These are phyloP conservation scores for Phytophthora ramorum DNA, from an alignment of 352 stramenopile genomes.

Conservation along the genomic window DNA sequence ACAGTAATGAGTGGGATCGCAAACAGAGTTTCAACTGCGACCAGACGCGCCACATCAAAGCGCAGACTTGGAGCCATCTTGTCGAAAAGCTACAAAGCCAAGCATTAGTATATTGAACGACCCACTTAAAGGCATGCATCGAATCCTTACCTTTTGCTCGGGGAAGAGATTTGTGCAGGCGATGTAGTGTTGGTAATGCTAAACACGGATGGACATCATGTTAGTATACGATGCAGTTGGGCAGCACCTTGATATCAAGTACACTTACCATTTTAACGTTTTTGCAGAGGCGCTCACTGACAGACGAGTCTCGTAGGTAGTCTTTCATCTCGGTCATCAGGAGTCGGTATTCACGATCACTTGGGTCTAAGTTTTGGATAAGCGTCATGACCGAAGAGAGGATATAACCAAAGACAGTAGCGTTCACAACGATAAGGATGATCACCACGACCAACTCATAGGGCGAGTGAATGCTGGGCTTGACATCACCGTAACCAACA, in stretches of 20 bases:
- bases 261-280: slow-evolving; percentile 69
- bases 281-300: slow-evolving; percentile 58
- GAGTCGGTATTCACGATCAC: slow-evolving; percentile 75
- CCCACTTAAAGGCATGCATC: neutral
- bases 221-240: neutral
- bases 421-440: slow-evolving; percentile 82
- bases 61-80: slow-evolving; percentile 81
- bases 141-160: slow-evolving; percentile 68
- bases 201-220: slow-evolving; percentile 5
- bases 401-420: slow-evolving; percentile 86
- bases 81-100: slow-evolving; percentile 68
- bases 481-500: slow-evolving; percentile 87
- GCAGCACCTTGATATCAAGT: neutral
- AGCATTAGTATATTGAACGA: slow-evolving; percentile 1
- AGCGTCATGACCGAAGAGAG: slow-evolving; percentile 83
- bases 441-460: slow-evolving; percentile 79
- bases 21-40: slow-evolving; percentile 79
- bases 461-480: slow-evolving; percentile 73
- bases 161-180: slow-evolving; percentile 78
- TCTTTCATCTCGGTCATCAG: slow-evolving; percentile 90
- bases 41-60: slow-evolving; percentile 82
- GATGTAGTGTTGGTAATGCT: slow-evolving; percentile 83
- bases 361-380: slow-evolving; percentile 82
- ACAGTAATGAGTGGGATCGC: slow-evolving; percentile 85
- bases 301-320: slow-evolving; percentile 73